phyloP scores from a whole-genome alignment of 2,329 filamentous ascomycete species.

The Calonectria naviculata region DNA sequence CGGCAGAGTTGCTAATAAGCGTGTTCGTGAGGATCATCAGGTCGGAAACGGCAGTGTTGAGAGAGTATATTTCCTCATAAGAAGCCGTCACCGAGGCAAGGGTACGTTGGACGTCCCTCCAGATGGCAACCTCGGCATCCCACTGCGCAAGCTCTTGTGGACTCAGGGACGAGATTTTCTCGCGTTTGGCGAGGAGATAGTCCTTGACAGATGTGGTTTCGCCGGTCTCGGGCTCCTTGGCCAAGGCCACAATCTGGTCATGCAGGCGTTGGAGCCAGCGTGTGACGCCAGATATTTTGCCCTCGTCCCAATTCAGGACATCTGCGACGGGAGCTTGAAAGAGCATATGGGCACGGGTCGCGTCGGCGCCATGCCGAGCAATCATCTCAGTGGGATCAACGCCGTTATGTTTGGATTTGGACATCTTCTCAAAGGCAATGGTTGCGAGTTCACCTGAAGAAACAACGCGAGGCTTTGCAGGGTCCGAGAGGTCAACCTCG shows the following conservation, averaged over 20 bases:
- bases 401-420: constrained; percentile 93
- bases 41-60: constrained; percentile 88
- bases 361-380: constrained; percentile 81
- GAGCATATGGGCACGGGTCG: constrained; percentile 86
- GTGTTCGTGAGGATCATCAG: constrained; percentile 84
- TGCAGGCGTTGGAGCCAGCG: constrained; percentile 81
- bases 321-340: constrained; percentile 90
- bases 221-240: constrained; percentile 13
- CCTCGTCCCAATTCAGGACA: constrained; percentile 88
- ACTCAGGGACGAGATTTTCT: constrained; percentile 44
- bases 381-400: constrained; percentile 84
- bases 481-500: constrained; percentile 74
- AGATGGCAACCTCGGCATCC: constrained; percentile 63
- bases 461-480: constrained; percentile 68
- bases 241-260: constrained; percentile 59
- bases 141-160: constrained; percentile 49
- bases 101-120: constrained; percentile 75
- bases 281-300: constrained; percentile 83
- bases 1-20: constrained; percentile 59
- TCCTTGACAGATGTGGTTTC: constrained; percentile 37
- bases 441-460: constrained; percentile 68
- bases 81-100: constrained; percentile 75
- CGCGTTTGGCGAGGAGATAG: constrained; percentile 51
- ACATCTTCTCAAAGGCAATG: constrained; percentile 90
- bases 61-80: constrained; percentile 76